Conservation (phyloP, 352 stramenopile genomes). For the Globisporangium uncinulatum region DNA sequence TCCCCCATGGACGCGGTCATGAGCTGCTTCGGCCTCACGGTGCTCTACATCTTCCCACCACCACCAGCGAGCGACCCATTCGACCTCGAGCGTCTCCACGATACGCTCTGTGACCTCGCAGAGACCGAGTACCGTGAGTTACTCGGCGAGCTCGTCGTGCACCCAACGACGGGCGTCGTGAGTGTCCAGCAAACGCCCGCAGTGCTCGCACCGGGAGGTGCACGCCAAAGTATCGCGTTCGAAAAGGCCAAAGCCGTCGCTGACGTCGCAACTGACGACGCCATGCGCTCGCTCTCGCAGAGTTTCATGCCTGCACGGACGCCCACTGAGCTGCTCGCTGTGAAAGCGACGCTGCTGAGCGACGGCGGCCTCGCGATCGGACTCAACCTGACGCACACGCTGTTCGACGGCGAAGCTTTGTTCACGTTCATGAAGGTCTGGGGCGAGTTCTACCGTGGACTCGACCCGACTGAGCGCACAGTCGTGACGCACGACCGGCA, state of each 20-base stretch:
- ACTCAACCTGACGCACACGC: constrained; percentile 30
- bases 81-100: constrained; percentile 35
- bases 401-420: constrained; percentile 44
- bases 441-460: constrained; percentile 39
- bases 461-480: constrained; percentile 20
- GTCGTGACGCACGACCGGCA: constrained; percentile 35
- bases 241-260: constrained; percentile 12
- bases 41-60: constrained; percentile 55
- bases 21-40: constrained; percentile 31
- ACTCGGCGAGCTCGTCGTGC: constrained; percentile 27
- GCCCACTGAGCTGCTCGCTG: constrained; percentile 20
- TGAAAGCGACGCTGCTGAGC: constrained; percentile 33
- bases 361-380: constrained; percentile 47
- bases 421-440: constrained; percentile 65
- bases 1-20: constrained; percentile 52
- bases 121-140: constrained; percentile 42
- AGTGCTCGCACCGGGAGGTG: constrained; percentile 8
- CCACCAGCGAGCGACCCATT: constrained; percentile 9
- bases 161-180: constrained; percentile 21
- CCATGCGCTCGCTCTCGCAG: constrained; percentile 22
- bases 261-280: constrained; percentile 26
- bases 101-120: constrained; percentile 25
- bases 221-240: constrained; percentile 27
- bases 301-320: constrained; percentile 26
- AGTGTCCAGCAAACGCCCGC: constrained; percentile 24